Evolutionary conservation across 495 filamentous ascomycete genomes (phyloP).

Genomic region (Amniculicola lignicola): DNA sequence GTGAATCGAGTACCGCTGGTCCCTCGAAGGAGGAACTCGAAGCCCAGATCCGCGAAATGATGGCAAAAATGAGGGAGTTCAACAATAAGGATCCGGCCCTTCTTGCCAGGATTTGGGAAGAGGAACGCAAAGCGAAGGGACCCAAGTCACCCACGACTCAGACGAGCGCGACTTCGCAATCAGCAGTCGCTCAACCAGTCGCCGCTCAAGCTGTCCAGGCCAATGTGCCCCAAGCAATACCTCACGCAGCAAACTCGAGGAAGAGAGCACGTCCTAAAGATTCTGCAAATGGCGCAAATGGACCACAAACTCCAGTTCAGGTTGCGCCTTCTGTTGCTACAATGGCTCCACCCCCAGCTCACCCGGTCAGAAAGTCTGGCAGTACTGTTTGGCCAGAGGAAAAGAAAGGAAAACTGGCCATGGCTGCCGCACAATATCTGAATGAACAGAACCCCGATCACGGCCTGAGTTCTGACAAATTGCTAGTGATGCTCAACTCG

Average conservation of each 20-base stretch:
- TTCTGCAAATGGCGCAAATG: too few species aligned
- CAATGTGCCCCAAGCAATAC: neutral
- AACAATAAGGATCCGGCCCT: conserved; percentile 42
- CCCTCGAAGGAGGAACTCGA: conserved; percentile 6
- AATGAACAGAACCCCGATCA: conserved; percentile 39
- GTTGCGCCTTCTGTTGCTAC: neutral
- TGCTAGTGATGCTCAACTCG: conserved; percentile 47
- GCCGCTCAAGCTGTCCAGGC: conserved; percentile 1
- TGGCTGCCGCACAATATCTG: conserved; percentile 36
- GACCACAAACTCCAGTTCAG: neutral
- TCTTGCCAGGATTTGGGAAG: conserved; percentile 42
- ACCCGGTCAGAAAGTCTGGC: conserved; percentile 9
- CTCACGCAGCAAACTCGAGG: conserved; percentile 4
- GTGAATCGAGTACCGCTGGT: neutral
- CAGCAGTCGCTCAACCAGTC: conserved; percentile 5
- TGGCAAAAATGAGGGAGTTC: conserved; percentile 44
- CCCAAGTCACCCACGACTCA: conserved; percentile 19
- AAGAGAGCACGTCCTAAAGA: conserved; percentile 5
- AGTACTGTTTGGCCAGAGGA: conserved; percentile 42
- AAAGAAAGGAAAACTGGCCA: conserved; percentile 38
- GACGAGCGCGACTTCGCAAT: conserved; percentile 12
- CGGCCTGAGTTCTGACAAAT: conserved; percentile 39
- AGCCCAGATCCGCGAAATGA: conserved; percentile 39
- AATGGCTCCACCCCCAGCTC: neutral
- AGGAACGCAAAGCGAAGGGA: conserved; percentile 37